Evolutionary conservation across 768 basidiomycete species (phyloP).

Genomic region (Hypholoma fasciculare): DNA sequence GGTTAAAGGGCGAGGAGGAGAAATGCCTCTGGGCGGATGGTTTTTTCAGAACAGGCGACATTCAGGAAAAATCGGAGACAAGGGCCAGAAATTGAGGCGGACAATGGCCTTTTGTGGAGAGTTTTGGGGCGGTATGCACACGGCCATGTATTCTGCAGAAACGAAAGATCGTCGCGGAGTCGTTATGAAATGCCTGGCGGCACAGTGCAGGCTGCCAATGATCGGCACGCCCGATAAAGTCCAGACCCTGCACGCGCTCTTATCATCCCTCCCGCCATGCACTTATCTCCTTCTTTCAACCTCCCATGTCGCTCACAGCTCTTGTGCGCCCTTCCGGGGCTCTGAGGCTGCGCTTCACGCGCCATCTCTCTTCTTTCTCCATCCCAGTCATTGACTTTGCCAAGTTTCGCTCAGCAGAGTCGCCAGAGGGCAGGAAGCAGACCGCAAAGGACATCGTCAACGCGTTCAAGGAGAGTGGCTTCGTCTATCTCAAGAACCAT

Average conservation of each 20-base stretch:
- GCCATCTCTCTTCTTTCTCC: slow-evolving; percentile 7
- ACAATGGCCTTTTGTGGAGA: slow-evolving; percentile 1
- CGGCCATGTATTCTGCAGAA: neutral
- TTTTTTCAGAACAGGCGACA: slow-evolving; percentile 7
- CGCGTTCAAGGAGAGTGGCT: slow-evolving; percentile 80
- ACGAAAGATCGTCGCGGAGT: slow-evolving; percentile 1
- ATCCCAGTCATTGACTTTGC: slow-evolving; percentile 83
- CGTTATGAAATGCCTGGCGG: neutral
- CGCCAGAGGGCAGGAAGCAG: slow-evolving; percentile 53
- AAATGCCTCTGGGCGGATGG: slow-evolving; percentile 21
- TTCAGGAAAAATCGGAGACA: neutral
- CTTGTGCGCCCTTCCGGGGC: slow-evolving; percentile 23
- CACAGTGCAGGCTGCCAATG: neutral
- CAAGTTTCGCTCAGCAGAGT: slow-evolving; percentile 56
- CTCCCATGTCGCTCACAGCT: slow-evolving; percentile 12
- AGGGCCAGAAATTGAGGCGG: neutral
- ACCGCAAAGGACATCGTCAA: slow-evolving; percentile 70
- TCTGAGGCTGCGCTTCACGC: neutral
- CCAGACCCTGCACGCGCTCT: neutral
- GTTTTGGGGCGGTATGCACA: neutral
- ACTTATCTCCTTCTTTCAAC: neutral
- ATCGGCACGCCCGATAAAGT: neutral
- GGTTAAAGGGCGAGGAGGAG: slow-evolving; percentile 18
- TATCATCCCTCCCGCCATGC: neutral
- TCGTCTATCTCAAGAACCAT: slow-evolving; percentile 76